Evolutionary conservation across 208 protist species (phyloP), one percentile per base, ranked within the genome.

Genomic region (Acanthamoeba polyphaga): DNA sequence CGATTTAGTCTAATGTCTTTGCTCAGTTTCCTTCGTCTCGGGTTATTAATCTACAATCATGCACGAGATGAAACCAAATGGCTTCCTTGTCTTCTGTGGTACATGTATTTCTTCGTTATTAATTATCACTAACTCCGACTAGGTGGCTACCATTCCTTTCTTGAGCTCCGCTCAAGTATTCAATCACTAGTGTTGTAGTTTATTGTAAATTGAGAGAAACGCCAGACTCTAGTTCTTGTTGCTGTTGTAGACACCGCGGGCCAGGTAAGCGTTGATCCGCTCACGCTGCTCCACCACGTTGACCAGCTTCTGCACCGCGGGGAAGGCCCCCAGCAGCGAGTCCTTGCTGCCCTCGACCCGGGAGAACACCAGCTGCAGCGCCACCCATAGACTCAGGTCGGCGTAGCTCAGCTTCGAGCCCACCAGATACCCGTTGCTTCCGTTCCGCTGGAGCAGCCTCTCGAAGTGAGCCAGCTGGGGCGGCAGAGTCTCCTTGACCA

Each of bases 401-500:
- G 62, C 89, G 13, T 93, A 80, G 53, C 64, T 82, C 13, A 93
- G 38, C 72, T 93, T 93, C 32, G 29, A 29, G 58, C 89, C 89
- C 15, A 93, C 89, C 29, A 93, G 24, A 64, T 62, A 93, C 17
- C 89, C 89, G 27, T 72, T 93, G 84, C 49, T 80, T 27, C 89
- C 89, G 53, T 80, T 93, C 89, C 80, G 80, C 38, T 72, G 64
- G 15, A 93, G 68, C 38, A 80, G 64, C 27, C 32, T 51, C 4
- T 4, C 4, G 9, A 80, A 93, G 89, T 29, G 5, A 15, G 9
- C 43, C 34, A 93, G 68, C 32, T 34, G 68, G 10, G 1, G 27
- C 0, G 89, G 89, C 24, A 93, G 64, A 2, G 22, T 22, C 64
- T 93, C 62, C 12, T 19, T 34, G 19, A 27, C 4, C 8, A 93